Evolutionary conservation across 1,139 yeast species (phyloP).

Genomic region (Saccharomyces pastorianus): DNA sequence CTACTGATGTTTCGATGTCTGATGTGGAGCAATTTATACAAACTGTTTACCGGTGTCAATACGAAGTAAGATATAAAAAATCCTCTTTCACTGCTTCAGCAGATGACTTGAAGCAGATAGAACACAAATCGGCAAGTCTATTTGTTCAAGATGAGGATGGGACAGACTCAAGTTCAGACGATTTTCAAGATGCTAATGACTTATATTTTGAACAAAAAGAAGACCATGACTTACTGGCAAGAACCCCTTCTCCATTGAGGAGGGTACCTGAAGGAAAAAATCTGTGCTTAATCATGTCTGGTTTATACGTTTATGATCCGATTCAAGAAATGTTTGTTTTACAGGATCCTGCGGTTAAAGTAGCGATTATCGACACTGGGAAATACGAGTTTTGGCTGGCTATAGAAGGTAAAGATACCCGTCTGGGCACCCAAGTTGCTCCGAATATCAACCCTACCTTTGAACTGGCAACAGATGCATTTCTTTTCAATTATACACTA

Average conservation of each 20-base stretch:
- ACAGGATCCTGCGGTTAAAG: conserved; percentile 34
- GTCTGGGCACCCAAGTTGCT: conserved; percentile 40
- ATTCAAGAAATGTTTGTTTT: conserved; percentile 42
- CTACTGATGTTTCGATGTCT: conserved; percentile 46
- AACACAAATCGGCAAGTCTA: conserved; percentile 2
- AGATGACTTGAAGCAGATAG: conserved; percentile 50
- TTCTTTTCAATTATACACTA: conserved; percentile 55
- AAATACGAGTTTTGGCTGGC: conserved; percentile 49
- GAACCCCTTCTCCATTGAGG: conserved; percentile 7
- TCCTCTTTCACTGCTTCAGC: conserved; percentile 43
- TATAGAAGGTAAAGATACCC: conserved; percentile 30
- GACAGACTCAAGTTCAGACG: conserved; percentile 11
- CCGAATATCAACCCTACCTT: conserved; percentile 58
- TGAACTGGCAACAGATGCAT: conserved; percentile 48
- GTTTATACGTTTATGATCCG: conserved; percentile 52
- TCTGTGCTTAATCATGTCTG: conserved; percentile 28
- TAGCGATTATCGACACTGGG: conserved; percentile 41
- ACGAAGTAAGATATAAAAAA: conserved; percentile 62
- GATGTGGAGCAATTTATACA: conserved; percentile 60
- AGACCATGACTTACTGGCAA: neutral
- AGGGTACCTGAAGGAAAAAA: conserved; percentile 20
- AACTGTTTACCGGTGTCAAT: conserved; percentile 60
- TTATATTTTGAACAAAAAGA: neutral
- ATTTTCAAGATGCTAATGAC: conserved; percentile 8
- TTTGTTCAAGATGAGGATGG: conserved; percentile 17